Evolutionary conservation across 257 asterid species (phyloP), one percentile per base, ranked within the genome.

Genomic region (Solanum pimpinellifolium): DNA sequence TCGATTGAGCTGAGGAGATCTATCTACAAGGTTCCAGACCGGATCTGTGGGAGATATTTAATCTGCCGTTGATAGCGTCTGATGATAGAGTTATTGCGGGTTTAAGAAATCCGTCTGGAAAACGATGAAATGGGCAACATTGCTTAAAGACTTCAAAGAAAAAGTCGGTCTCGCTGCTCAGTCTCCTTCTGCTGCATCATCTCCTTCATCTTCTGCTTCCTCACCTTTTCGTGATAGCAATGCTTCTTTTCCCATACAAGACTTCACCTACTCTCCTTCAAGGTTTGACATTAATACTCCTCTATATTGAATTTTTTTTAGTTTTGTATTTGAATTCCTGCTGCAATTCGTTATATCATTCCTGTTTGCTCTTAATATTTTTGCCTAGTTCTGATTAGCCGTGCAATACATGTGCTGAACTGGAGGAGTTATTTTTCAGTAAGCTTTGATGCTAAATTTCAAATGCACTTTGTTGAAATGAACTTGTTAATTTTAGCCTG

Each of bases 121-220:
- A 85, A 95, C 95, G 97, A 97, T 97, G 99, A 97, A 97, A 97
- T 97, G 99, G 99, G 95, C 80, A 90, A 84, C 99, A 93, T 93
- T 97, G 96, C 97, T 97, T 92, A 94, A 95, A 92, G 99, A 97
- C 93, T 93, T 97, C 77, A 97, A 92, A 94, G 99, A 96, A 90
- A 97, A 96, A 91, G 99, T 97, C 70, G 99, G 99, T 42, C 88
- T 96, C 46, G 89, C 98, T 44, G 89, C 98, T 35, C 98, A 91
- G 89, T 12, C 95, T 84, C 89, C 97, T 60, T 86, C 95, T 29
- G 87, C 98, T 29, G 72, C 95, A 46, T 88, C 96, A 9, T 85
- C 95, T 8, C 84, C 95, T 81, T 91, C 97, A 6, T 73, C 92
- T 82, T 23, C 93, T 39, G 52, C 88, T 18, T 90, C 98, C 3